Base-by-base conservation (phyloP, 2,329 filamentous ascomycete genomes). In the Xylariomycetidae sp. region DNA sequence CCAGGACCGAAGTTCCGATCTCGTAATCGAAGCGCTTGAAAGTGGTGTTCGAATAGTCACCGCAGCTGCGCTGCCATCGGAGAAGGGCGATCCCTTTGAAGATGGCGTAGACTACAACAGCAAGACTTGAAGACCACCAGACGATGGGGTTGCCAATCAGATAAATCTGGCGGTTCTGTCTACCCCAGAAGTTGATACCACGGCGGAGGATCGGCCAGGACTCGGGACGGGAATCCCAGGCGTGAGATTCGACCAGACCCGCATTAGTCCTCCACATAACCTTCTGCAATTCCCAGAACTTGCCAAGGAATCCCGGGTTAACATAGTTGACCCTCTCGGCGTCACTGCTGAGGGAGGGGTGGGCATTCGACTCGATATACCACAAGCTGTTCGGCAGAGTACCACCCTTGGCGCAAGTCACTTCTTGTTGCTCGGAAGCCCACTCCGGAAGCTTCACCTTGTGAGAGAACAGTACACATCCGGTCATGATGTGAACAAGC, bases 261-360 rank as follows among this genome's bases (percentile, higher is more conserved):
- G 92, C 92, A 57, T 98, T 98, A 22, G 92, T 98, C 52, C 77
- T 88, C 92, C 92, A 98, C 92, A 98, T 98, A 44, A 98, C 92
- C 62, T 85, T 82, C 58, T 98, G 89, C 27, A 98, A 74, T 66
- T 98, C 92, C 79, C 84, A 88, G 69, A 98, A 98, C 62, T 98
- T 98, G 54, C 87, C 88, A 42, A 98, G 82, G 77, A 98, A 98
- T 17, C 90, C 88, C 11, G 90, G 92, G 50, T 89, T 82, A 52
- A 78, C 80, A 66, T 98, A 98, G 67, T 97, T 98, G 63, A 95
- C 90, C 67, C 87, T 95, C 59, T 97, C 92, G 11, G 87, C 81
- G 44, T 82, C 73, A 3, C 73, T 71, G 15, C 78, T 77, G 33
- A 96, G 75, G 52, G 77, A 69, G 9, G 88, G 85, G 54, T 97